Base-by-base conservation (phyloP, 495 filamentous ascomycete genomes). In the Rhypophila decipiens region DNA sequence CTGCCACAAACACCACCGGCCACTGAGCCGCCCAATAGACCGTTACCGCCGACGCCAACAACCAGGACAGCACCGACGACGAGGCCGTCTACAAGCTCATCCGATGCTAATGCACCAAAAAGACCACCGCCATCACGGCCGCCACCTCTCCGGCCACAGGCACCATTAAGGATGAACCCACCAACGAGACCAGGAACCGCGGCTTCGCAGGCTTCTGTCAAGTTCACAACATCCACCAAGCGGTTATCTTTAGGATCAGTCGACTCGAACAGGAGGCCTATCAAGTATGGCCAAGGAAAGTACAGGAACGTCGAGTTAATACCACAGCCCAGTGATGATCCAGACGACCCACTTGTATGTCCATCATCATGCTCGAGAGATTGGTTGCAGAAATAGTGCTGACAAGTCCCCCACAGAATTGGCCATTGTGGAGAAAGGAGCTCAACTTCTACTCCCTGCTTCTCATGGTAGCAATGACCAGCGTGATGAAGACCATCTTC, bases 401-500 rank as follows among this genome's bases (percentile, higher is more conserved):
- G 18, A 53, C 36, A 12, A 24, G 20, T 33, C 3, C 46, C 24
- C n/a, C 24, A 36, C 43, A 76, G 61, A 78, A 76, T 58, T 78
- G 73, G 75, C 63, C 68, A 7, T 39, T 42, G 17, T 74, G 69
- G 71, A 69, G 67, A 38, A 77, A 75, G 46, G 69, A 77, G 47
- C 45, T 72, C 1, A 70, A 73, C 45, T 67, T 69, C 17, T 49
- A 43, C 19, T 61, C 72, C 2, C 49, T 78, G 7, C 49, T 76
- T 11, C 54, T 70, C 38, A 61, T 65, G 50, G 65, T 68, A 12
- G 65, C 67, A 18, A 37, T 73, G 21, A 59, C 68, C 1, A 65
- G 68, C 1, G 65, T 69, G 4, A 68, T 71, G 56, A 78, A 77
- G 58, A 75, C 72, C n/a, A 64, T 70, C 9, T 67, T 74, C 29